A percentile compares a stretch with the other conserved stretches of the same genome.
Evolutionary conservation across 495 filamentous ascomycete genomes (phyloP).

Genomic region (Evernia prunastri): DNA sequence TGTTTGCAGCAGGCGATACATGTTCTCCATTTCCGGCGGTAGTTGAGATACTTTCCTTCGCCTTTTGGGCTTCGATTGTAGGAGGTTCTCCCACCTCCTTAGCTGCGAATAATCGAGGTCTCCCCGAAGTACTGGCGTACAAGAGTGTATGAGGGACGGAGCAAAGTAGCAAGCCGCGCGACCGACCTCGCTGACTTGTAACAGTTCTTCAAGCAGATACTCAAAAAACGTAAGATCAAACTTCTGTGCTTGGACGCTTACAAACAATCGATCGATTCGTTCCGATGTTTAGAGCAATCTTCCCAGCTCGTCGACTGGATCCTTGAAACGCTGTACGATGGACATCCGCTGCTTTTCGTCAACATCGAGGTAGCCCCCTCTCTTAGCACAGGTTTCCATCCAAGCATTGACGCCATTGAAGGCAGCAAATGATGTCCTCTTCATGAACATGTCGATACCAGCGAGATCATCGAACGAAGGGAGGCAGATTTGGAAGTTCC

Average conservation of each 20-base stretch:
- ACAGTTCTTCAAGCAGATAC: slow-evolving; percentile 16
- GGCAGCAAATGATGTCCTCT: slow-evolving; percentile 13
- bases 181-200: neutral
- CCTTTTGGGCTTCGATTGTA: neutral
- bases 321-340: slow-evolving; percentile 14
- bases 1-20: slow-evolving; percentile 17
- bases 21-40: slow-evolving; percentile 15
- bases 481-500: slow-evolving; percentile 16
- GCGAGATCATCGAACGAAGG: slow-evolving; percentile 12
- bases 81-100: slow-evolving; percentile 4
- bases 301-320: slow-evolving; percentile 20
- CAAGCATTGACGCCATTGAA: slow-evolving; percentile 19
- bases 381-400: slow-evolving; percentile 10
- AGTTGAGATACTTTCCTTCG: neutral
- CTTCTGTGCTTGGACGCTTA: neutral
- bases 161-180: slow-evolving; percentile 9
- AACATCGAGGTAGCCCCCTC: neutral
- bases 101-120: neutral
- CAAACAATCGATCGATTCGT: slow-evolving; percentile 8
- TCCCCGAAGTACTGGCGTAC: neutral
- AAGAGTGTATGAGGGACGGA: neutral
- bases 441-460: slow-evolving; percentile 18
- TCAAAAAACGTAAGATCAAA: slow-evolving; percentile 9
- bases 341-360: slow-evolving; percentile 17
- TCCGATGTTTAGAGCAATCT: slow-evolving; percentile 12